A percentile compares a stretch with the other conserved stretches of the same genome.
phyloP scores from a whole-genome alignment of 805 yeast species.

The Jamesozyma piceae region DNA sequence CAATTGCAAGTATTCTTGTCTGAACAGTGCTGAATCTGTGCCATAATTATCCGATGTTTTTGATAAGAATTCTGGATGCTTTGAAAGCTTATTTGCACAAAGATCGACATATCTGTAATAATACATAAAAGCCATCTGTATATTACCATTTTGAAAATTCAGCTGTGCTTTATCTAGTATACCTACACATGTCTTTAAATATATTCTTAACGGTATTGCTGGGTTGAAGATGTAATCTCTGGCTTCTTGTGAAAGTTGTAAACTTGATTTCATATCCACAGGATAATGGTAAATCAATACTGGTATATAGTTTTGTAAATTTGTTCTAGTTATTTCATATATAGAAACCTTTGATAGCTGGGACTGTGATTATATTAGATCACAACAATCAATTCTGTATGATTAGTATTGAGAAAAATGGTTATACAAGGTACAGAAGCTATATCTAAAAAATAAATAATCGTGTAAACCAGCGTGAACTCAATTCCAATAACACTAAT shows the following conservation, averaged over 20 bases:
- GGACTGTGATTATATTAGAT: neutral
- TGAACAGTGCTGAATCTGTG: conserved; percentile 8
- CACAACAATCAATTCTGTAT: neutral
- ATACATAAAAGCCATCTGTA: conserved; percentile 44
- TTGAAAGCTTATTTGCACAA: conserved; percentile 24
- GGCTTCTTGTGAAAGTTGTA: conserved; percentile 36
- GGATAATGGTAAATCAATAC: too few relatives aligned
- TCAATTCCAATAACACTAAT: too few relatives aligned
- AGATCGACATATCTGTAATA: conserved; percentile 51
- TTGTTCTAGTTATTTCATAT: too few relatives aligned
- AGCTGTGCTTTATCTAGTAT: conserved; percentile 37
- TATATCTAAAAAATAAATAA: too few relatives aligned
- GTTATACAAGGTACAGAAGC: too few relatives aligned
- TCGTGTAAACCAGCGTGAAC: too few relatives aligned
- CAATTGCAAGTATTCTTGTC: conserved; percentile 21
- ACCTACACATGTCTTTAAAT: conserved; percentile 45
- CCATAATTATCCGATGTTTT: neutral
- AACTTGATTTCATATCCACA: conserved; percentile 7
- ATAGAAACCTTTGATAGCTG: too few relatives aligned
- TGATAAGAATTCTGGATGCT: conserved; percentile 19
- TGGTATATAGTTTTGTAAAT: too few relatives aligned
- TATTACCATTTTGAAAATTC: conserved; percentile 31
- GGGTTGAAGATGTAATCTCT: conserved; percentile 45
- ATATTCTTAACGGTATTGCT: conserved; percentile 40
- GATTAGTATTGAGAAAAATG: too few relatives aligned